These are phyloP conservation scores for Nakaseomyces sp. DNA, from an alignment of 1,139 yeast species.

Conservation along the genomic window DNA sequence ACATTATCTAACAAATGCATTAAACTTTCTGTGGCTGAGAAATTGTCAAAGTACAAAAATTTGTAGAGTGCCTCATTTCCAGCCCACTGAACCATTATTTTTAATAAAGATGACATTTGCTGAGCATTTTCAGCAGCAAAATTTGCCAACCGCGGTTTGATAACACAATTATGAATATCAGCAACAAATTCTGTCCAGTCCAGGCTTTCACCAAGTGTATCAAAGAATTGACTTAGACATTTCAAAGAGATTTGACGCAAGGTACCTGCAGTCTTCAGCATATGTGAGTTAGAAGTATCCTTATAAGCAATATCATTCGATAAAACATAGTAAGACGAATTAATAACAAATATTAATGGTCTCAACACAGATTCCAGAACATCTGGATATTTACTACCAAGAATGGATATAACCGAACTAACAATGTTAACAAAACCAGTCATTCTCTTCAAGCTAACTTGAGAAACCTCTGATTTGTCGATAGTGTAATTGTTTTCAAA, in stretches of 20 bases:
- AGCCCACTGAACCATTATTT: conserved; percentile 59
- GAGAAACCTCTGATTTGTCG: conserved; percentile 20
- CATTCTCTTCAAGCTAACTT: conserved; percentile 40
- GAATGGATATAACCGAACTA: conserved; percentile 49
- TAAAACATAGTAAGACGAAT: conserved; percentile 45
- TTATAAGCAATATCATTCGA: conserved; percentile 28
- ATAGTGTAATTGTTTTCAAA: conserved; percentile 28
- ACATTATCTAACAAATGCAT: conserved; percentile 45
- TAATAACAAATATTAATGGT: conserved; percentile 53
- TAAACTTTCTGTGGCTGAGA: conserved; percentile 47
- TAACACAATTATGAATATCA: conserved; percentile 43
- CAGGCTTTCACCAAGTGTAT: conserved; percentile 37
- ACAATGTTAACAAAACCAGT: conserved; percentile 68
- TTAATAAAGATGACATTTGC: conserved; percentile 71
- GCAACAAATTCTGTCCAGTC: conserved; percentile 52
- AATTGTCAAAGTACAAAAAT: conserved; percentile 50
- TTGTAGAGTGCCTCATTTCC: conserved; percentile 40
- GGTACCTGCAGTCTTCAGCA: conserved; percentile 42
- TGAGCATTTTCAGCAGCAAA: conserved; percentile 75
- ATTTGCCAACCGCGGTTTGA: conserved; percentile 56
- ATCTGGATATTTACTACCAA: conserved; percentile 51
- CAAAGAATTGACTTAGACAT: conserved; percentile 46
- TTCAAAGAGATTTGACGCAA: conserved; percentile 56
- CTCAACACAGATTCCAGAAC: conserved; percentile 46
- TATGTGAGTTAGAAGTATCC: conserved; percentile 14